Conservation (phyloP, 768 basidiomycete genomes). For the Termitomyces sp. region DNA sequence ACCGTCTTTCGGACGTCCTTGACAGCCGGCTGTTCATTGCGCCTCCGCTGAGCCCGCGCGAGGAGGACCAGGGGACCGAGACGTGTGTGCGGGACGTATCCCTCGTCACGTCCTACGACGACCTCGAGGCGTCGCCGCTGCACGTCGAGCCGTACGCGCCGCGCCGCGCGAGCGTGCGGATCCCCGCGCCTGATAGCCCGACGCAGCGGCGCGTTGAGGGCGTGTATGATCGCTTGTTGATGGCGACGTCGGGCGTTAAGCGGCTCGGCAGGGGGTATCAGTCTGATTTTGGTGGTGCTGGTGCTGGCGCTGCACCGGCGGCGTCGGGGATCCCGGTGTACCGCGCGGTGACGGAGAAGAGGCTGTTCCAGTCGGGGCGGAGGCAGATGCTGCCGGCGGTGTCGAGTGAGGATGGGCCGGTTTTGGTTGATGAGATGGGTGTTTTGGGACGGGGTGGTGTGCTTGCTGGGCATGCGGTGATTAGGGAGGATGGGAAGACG, state of each 20-base stretch:
- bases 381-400: slow-evolving; percentile 68
- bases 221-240: slow-evolving; percentile 78
- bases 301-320: slow-evolving; percentile 27
- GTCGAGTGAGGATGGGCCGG: slow-evolving; percentile 53
- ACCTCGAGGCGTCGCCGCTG: slow-evolving; percentile 54
- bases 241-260: slow-evolving; percentile 78
- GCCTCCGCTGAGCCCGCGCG: slow-evolving; percentile 33
- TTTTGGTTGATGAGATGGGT: slow-evolving; percentile 65
- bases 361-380: slow-evolving; percentile 42
- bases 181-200: slow-evolving; percentile 45
- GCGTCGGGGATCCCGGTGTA: slow-evolving; percentile 18
- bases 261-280: slow-evolving; percentile 80
- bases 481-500: slow-evolving; percentile 43
- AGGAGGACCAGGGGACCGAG: slow-evolving; percentile 28
- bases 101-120: slow-evolving; percentile 37
- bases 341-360: slow-evolving; percentile 26
- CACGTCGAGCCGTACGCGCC: slow-evolving; percentile 63
- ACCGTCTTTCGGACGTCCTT: slow-evolving; percentile 59
- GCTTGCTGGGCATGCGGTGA: slow-evolving; percentile 16
- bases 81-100: slow-evolving; percentile 19
- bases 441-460: slow-evolving; percentile 33
- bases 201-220: slow-evolving; percentile 59
- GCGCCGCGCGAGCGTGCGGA: slow-evolving; percentile 28
- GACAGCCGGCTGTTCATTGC: slow-evolving; percentile 68
- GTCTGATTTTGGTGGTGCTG: slow-evolving; percentile 51